Evolutionary conservation across 345 rosid species (phyloP), one percentile per base, ranked within the genome.

Genomic region (Jatropha curcas): DNA sequence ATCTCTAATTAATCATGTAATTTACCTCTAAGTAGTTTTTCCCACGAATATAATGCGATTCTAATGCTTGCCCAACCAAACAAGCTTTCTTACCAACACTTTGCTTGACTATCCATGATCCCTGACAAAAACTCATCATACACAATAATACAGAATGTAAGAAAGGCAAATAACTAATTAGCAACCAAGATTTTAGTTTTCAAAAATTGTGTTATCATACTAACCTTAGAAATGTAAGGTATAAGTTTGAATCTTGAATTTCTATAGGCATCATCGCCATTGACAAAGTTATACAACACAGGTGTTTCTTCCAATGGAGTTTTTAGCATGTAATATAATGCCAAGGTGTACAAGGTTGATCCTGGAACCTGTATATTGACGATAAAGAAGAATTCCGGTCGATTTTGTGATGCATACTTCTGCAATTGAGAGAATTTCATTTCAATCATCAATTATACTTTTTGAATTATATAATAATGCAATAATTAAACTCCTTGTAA

Each of bases 91-190:
- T 96, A 35, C 98, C 97, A 65, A 96, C 96, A 73, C 98, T 91
- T 74, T 91, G 97, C 86, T 90, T 96, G 45, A 90, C 98, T 45
- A 96, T 88, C 99, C 99, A 93, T 46, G 99, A 90, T 55, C 98
- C 99, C 96, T 90, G 72, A 61, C 28, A n/a, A 43, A 58, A 28
- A n/a, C 35, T 67, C 50, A 71, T 51, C 55, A 58, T 31, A 55
- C 30, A 34, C 33, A 55, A 68, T 33, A 46, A 27, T 52, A 51
- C 14, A 61, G 5, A 17, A 20, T 24, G 8, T 8, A 37, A 41
- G 45, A 13, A 41, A 41, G 11, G 11, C 45, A 41, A 5, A 41
- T 7, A 37, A n/a, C n/a, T n/a, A n/a, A n/a, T n/a, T n/a, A n/a
- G n/a, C n/a, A n/a, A n/a, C n/a, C n/a, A n/a, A n/a, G n/a, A n/a